Evolutionary conservation across 1,139 yeast species (phyloP).

Genomic region (Taphrina wiesneri): DNA sequence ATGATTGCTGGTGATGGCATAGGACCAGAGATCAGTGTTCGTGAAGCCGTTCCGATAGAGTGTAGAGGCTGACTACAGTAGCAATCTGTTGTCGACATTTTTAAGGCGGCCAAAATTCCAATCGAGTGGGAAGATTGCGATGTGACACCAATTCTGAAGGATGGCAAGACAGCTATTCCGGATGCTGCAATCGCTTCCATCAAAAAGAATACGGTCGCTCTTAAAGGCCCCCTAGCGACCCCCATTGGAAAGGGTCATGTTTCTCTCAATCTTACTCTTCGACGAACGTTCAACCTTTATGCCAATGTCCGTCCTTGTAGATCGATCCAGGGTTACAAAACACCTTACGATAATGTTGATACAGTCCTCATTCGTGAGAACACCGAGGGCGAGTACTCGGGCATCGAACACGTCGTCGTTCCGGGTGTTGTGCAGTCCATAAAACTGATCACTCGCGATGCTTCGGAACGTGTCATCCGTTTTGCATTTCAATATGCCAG

Average conservation of each 20-base stretch:
- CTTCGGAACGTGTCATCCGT: conserved; percentile 93
- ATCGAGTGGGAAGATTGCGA: conserved; percentile 97
- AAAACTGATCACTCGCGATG: conserved; percentile 93
- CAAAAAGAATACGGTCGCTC: conserved; percentile 87
- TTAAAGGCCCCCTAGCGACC: conserved; percentile 97
- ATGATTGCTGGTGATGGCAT: conserved; percentile 97
- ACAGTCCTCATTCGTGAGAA: conserved; percentile 96
- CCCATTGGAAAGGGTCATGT: conserved; percentile 99
- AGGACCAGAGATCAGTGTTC: conserved; percentile 81
- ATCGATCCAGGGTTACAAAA: conserved; percentile 87
- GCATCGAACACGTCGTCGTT: conserved; percentile 95
- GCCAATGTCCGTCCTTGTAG: conserved; percentile 98
- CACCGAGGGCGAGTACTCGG: conserved; percentile 99
- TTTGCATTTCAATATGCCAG: conserved; percentile 96
- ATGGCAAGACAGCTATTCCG: conserved; percentile 94
- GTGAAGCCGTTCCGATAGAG: conserved; percentile 2
- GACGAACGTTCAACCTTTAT: conserved; percentile 88
- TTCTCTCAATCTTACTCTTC: conserved; percentile 91
- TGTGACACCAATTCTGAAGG: conserved; percentile 86
- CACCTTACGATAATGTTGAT: conserved; percentile 92
- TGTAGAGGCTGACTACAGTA: not conserved
- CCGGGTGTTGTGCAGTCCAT: conserved; percentile 99
- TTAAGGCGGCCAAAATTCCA: conserved; percentile 69
- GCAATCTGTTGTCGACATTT: conserved; percentile 39
- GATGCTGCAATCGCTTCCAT: conserved; percentile 88